phyloP scores from a whole-genome alignment of 306 rosid genomes.

The Dicorynia guianensis region DNA sequence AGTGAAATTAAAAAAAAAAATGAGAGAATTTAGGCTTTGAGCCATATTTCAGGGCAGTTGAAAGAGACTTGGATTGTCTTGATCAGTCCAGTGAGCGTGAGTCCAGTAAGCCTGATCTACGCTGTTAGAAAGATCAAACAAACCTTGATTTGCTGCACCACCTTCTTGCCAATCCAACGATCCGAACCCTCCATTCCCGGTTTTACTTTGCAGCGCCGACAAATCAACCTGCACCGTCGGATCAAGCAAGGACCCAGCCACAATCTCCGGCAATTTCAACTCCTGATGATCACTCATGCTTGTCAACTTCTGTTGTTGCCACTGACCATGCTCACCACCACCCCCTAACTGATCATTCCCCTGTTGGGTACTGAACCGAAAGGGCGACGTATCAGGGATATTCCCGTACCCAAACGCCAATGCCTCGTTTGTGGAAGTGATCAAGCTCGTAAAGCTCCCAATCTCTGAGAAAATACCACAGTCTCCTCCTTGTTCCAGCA shows the following conservation, averaged over 20 bases:
- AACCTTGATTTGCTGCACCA: constrained; percentile 62
- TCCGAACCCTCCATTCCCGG: constrained; percentile 49
- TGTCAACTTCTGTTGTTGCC: constrained; percentile 43
- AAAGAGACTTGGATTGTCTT: constrained; percentile 69
- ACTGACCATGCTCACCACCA: constrained; percentile 3
- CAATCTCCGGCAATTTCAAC: constrained; percentile 50
- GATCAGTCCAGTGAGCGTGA: constrained; percentile 88
- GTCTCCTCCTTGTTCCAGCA: constrained; percentile 35
- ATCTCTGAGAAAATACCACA: constrained; percentile 63
- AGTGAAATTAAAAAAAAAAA: not conserved
- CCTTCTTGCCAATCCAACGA: constrained; percentile 60
- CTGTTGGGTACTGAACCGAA: constrained; percentile 36
- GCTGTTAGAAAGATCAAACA: constrained; percentile 85
- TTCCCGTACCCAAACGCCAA: constrained; percentile 46
- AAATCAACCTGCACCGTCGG: constrained; percentile 55
- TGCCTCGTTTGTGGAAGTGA: constrained; percentile 49
- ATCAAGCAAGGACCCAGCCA: constrained; percentile 46
- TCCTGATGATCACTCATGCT: not conserved
- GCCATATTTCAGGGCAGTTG: constrained; percentile 69
- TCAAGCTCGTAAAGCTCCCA: constrained; percentile 64
- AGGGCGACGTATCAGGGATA: constrained; percentile 48
- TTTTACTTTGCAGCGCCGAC: constrained; percentile 48
- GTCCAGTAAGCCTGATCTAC: constrained; percentile 94
- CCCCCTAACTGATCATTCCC: constrained; percentile 12
- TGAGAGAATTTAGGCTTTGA: constrained; percentile 31